These are phyloP conservation scores for Cornus suecica DNA, from an alignment of 148 eudicot species.

Conservation along the genomic window DNA sequence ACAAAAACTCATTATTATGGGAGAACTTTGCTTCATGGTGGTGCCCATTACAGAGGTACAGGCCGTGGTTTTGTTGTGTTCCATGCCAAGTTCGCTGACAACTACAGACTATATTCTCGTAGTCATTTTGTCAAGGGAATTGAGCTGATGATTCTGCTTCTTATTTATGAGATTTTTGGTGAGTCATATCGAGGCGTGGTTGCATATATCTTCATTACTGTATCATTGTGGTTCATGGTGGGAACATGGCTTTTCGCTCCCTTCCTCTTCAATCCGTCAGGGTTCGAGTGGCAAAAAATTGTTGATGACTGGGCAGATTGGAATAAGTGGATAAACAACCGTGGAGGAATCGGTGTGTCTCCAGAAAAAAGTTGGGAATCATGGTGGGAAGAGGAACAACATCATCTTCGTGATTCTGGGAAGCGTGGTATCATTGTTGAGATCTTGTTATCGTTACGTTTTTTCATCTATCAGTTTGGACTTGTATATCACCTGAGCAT, in stretches of 20 bases:
- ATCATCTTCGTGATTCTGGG: conserved; percentile 60
- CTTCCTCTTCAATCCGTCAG: conserved; percentile 70
- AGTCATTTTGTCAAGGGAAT: conserved; percentile 76
- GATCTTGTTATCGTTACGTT: conserved; percentile 54
- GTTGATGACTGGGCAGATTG: conserved; percentile 77
- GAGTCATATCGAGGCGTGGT: conserved; percentile 32
- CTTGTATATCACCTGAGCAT: conserved; percentile 61
- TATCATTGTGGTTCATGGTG: conserved; percentile 70
- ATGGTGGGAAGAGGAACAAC: conserved; percentile 77
- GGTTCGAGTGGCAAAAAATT: conserved; percentile 79
- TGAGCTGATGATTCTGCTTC: conserved; percentile 60
- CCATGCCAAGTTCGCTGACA: conserved; percentile 69
- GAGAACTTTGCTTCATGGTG: conserved; percentile 73
- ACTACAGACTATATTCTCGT: conserved; percentile 64
- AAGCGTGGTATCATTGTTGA: conserved; percentile 45
- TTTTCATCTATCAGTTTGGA: conserved; percentile 67
- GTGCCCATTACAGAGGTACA: conserved; percentile 69
- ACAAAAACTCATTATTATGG: conserved; percentile 72
- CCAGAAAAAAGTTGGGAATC: conserved; percentile 82
- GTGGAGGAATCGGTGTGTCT: conserved; percentile 64
- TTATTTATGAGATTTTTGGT: conserved; percentile 60
- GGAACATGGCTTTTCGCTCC: conserved; percentile 80
- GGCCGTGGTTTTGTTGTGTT: conserved; percentile 84
- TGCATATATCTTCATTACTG: conserved; percentile 50
- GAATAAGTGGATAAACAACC: conserved; percentile 70